Evolutionary conservation across 1,139 yeast species (phyloP), one percentile per base, ranked within the genome.

Genomic region (Debaryomycetaceae sp.): DNA sequence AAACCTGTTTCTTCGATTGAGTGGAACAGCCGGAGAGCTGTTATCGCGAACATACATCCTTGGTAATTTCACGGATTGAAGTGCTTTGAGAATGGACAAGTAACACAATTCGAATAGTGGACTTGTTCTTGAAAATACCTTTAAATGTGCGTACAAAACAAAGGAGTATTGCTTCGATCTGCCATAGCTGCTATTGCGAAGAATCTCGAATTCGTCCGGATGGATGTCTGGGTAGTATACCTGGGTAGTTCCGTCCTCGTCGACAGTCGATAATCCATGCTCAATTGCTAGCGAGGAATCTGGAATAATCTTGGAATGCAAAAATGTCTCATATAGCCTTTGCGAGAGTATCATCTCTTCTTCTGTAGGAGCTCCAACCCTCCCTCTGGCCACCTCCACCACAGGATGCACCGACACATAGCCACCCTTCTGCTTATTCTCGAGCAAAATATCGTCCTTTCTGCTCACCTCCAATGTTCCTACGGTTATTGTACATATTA

Each of bases 341-440:
- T 88, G 96, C 4, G 95, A 81, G 33, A 87, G 59, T 30, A 80
- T 81, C 87, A 88, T 89, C 63, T 91, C 97, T 65, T 91, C 97
- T 53, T 85, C 90, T 1, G 95, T 83, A 22, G 97, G 97, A 3
- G 93, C 89, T 34, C 90, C 88, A 9, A 72, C 62, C 45, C 89
- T 72, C 17, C 96, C 96, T 47, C 95, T 72, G 45, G 84, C 78
- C 13, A 89, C 80, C 54, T 88, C 95, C 8, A 91, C 91, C 38
- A 87, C 85, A 0, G 97, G 95, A 58, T 79, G 89, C 0, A 85
- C 75, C 0, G 83, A 63, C 11, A 27, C 31, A 1, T 83, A 65
- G 51, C 60, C 69, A n/a, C 55, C 55, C 5, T 47, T 37, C 24
- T 38, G 27, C 24, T 47, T 37, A 14, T 30, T 37, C 7, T 49